phyloP scores from a whole-genome alignment of 352 stramenopile species.

The Aphanomyces cochlioides region DNA sequence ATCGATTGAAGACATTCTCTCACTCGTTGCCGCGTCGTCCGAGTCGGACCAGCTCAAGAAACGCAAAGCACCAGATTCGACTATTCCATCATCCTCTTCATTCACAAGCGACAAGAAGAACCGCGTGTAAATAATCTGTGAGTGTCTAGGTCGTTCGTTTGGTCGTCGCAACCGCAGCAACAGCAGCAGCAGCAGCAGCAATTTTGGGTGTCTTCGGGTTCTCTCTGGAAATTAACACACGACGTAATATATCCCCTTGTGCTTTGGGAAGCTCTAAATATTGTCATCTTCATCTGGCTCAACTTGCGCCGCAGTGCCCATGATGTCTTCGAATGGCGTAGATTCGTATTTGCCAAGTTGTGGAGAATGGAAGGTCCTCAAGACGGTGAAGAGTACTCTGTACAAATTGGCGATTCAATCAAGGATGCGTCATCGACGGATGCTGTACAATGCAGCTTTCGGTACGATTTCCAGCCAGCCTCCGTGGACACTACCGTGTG shows the following conservation, averaged over 20 bases:
- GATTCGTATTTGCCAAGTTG: background rate
- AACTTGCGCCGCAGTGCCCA: too few relatives aligned
- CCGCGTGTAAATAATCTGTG: background rate
- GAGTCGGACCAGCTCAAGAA: slow-evolving; percentile 3
- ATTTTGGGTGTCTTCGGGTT: too few relatives aligned
- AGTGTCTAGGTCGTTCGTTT: slow-evolving; percentile 2
- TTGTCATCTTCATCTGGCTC: too few relatives aligned
- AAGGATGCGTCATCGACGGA: background rate
- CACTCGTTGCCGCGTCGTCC: slow-evolving; percentile 67
- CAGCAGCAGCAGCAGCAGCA: too few relatives aligned
- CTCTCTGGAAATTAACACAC: too few relatives aligned
- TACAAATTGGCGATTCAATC: background rate
- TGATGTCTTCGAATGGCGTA: too few relatives aligned
- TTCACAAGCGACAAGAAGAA: slow-evolving; percentile 4
- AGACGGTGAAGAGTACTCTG: slow-evolving; percentile 1
- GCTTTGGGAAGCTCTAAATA: too few relatives aligned
- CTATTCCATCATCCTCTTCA: background rate
- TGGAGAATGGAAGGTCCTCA: background rate
- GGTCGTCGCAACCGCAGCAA: background rate
- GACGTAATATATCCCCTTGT: too few relatives aligned
- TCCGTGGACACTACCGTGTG: slow-evolving; percentile 64
- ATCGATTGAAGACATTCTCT: slow-evolving; percentile 84
- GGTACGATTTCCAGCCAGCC: slow-evolving; percentile 82
- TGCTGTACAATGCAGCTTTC: slow-evolving; percentile 38
- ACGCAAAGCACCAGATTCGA: background rate